Percentiles rank a stretch among this genome's conserved stretches.
Evolutionary conservation across 2,329 filamentous ascomycete genomes (phyloP).

Genomic region (Phyllosticta capitalensis): DNA sequence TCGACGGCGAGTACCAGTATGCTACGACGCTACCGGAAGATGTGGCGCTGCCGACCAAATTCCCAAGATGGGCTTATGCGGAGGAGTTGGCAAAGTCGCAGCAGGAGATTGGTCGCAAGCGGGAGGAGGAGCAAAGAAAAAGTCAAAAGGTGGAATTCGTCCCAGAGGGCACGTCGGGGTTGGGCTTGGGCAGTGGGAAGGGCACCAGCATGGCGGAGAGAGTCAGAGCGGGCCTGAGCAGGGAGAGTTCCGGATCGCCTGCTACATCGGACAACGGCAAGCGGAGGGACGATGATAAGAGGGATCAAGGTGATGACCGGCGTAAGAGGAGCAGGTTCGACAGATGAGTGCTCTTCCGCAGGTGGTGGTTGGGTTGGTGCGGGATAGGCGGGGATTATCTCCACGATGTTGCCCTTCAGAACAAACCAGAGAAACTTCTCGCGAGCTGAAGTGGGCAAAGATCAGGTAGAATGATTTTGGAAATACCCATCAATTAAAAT

Average conservation of each 20-base stretch:
- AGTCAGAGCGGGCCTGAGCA: constrained; percentile 6
- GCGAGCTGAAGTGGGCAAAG: not conserved
- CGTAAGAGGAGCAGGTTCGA: constrained; percentile 14
- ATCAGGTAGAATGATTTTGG: not conserved
- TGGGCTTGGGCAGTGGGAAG: constrained; percentile 4
- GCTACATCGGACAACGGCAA: constrained; percentile 17
- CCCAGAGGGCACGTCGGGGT: constrained; percentile 16
- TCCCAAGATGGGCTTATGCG: constrained; percentile 35
- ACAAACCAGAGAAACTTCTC: not conserved
- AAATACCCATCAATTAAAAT: not conserved
- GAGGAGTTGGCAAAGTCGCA: constrained; percentile 34
- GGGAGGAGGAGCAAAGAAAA: constrained; percentile 22
- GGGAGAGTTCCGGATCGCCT: constrained; percentile 9
- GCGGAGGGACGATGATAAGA: constrained; percentile 24
- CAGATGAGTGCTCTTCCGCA: not conserved
- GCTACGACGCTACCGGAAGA: constrained; percentile 43
- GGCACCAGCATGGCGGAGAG: constrained; percentile 4
- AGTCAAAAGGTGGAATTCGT: constrained; percentile 27
- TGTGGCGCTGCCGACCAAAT: constrained; percentile 30
- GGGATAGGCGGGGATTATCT: not conserved
- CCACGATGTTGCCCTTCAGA: not conserved
- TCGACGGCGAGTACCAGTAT: constrained; percentile 52
- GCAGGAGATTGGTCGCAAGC: constrained; percentile 26
- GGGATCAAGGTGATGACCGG: constrained; percentile 17
- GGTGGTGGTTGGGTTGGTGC: not conserved